Base-by-base conservation (phyloP, 108 stramenopile species). In the Nannochloropsis granulata region DNA sequence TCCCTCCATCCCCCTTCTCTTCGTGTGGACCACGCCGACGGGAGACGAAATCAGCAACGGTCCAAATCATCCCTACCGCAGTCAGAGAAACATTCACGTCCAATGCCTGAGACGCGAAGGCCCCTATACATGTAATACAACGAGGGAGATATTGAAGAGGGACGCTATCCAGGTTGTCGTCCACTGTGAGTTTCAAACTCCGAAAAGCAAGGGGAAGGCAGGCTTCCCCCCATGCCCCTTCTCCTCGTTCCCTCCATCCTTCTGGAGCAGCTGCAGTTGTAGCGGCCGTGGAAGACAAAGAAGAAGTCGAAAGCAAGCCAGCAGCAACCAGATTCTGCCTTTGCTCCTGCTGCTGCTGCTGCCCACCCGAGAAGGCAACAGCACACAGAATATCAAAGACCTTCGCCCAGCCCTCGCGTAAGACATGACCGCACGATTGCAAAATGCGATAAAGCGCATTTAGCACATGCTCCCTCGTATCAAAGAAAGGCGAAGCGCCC, bases 81-180 rank as follows among this genome's bases (percentile, higher is more conserved):
- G 96, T 95, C 44, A 96, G 92, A 26, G 94, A 93, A 12, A 94
- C 94, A 85, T 96, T 96, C 45, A 96, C 92, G 90, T 95, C 95
- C 79, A 95, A 94, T 45, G 88, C 83, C 42, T 95, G 94, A 13
- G 85, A 92, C 12, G 93, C 95, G 90, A 95, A 96, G 23, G 94
- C 89, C 0, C 91, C 93, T 80, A 94, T 94, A 84, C 96, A 96
- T 81, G 94, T 92, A 19, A 96, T n/a, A 84, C 19, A 94, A 88
- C 26, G 92, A 84, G 14, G 85, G 86, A 82, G 92, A 90, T 85
- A 92, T 85, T 24, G 80, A 84, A 23, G 46, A 24, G 79, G 92
- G 84, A 25, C 89, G 81, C 43, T 90, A 88, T 95, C 94, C 25
- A 94, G 80, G 84, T 94, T 95, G 85, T 95, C 94, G 82, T 95